Base-by-base conservation (phyloP, 768 basidiomycete species). In the Podaxis pistillaris region DNA sequence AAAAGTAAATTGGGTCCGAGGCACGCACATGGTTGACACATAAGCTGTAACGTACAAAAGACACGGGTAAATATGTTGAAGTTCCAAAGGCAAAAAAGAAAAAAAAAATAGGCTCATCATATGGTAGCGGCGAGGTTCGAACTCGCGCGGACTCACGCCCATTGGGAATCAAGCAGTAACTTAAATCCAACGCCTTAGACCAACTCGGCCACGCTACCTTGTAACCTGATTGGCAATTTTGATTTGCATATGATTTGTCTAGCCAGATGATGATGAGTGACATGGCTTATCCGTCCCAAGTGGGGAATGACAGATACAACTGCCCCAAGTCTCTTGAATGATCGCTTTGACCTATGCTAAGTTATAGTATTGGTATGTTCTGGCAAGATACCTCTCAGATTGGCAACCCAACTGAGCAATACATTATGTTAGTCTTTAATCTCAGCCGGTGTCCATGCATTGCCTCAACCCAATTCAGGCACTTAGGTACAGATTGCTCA, bases 131-230 rank as follows among this genome's bases (percentile, higher is more conserved):
- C 87, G 89, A 90, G 89, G 86, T 88, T 90, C 89, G 88, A 90
- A 91, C 89, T 90, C 89, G 87, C 89, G 89, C 88, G 88, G 87
- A 80, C 81, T 85, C 81, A 41, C 86, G 81, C 85, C 87, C 88
- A 89, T 89, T 88, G 87, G 88, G 87, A 90, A 82, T 85, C 88
- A 87, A 79, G 75, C 70, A 66, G 50, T 53, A 69, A 70, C 89
- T 90, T 91, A 90, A 90, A 89, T 88, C 89, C 88, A 88, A 90
- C 89, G 86, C 89, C 89, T 90, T 90, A 89, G 87, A 89, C 88
- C 89, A 80, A 88, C 89, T 90, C 89, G 88, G 88, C 86, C 89
- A 90, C 86, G 83, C 84, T 86, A 80, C 79, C 80, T 55, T 65
- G 63, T 59, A 40, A 56, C 33, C 38, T n/a, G 36, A 47, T 57